A percentile compares a stretch with the other conserved stretches of the same genome.
These are phyloP conservation scores for Kwoniella newhampshirensis DNA, from an alignment of 768 basidiomycete genomes.

Conservation along the genomic window DNA sequence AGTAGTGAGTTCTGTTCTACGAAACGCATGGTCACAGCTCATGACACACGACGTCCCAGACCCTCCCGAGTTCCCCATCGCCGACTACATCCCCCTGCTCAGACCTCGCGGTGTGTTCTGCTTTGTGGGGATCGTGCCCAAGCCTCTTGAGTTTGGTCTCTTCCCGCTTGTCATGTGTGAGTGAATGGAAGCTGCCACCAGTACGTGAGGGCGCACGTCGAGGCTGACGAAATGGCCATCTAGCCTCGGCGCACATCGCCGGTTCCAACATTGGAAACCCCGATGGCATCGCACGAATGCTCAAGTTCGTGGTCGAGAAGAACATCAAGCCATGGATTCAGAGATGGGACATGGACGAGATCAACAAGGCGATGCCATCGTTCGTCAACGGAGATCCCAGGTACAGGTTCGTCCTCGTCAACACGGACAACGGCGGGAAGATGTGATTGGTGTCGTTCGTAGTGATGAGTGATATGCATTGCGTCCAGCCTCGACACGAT, in stretches of 20 bases:
- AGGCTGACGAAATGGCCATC: no score
- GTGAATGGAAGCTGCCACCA: constrained; percentile 37
- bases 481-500: no score
- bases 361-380: constrained; percentile 36
- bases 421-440: constrained; percentile 40
- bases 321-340: constrained; percentile 40
- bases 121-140: constrained; percentile 43
- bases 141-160: constrained; percentile 53
- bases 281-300: constrained; percentile 26
- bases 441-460: no score
- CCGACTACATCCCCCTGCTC: constrained; percentile 43
- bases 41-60: no score
- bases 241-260: constrained; percentile 29
- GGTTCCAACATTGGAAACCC: constrained; percentile 37
- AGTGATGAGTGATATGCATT: no score
- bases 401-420: constrained; percentile 45
- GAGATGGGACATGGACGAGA: constrained; percentile 32
- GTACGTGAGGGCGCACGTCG: constrained; percentile 62
- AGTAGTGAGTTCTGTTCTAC: no score
- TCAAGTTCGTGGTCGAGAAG: constrained; percentile 34
- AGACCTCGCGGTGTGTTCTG: constrained; percentile 35
- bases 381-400: constrained; percentile 28
- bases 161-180: constrained; percentile 25
- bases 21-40: no score
- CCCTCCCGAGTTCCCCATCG: no score